A percentile compares a stretch with the other conserved stretches of the same genome.
Conservation (phyloP, 345 rosid genomes). For the Excoecaria cochinchinensis region DNA sequence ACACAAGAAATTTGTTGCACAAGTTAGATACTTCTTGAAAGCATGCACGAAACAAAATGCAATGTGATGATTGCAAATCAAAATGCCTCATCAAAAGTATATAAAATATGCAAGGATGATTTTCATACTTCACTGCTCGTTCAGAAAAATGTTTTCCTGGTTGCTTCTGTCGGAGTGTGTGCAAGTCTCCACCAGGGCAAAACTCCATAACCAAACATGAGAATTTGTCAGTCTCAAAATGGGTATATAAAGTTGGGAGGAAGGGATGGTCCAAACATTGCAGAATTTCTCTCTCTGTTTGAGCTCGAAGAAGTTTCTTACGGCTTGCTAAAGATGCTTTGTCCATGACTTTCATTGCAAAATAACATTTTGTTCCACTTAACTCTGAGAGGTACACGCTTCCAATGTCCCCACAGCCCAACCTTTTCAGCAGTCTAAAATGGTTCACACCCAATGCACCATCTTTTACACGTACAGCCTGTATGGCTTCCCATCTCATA, state of each 20-base stretch:
- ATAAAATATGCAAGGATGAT: constrained; percentile 6
- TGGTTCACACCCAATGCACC: constrained; percentile 69
- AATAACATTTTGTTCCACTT: constrained; percentile 64
- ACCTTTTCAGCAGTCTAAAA: constrained; percentile 70
- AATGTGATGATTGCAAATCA: constrained; percentile 7
- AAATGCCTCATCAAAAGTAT: neutral
- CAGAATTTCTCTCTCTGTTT: constrained; percentile 77
- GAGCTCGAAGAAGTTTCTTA: constrained; percentile 77
- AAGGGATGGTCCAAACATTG: constrained; percentile 81
- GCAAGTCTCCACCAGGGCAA: constrained; percentile 90
- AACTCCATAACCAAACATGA: constrained; percentile 87
- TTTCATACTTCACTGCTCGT: constrained; percentile 72
- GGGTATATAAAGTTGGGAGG: constrained; percentile 73
- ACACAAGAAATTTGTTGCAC: neutral
- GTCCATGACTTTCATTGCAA: constrained; percentile 82
- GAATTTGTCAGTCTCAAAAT: constrained; percentile 81
- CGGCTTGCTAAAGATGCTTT: constrained; percentile 70
- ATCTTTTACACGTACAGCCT: constrained; percentile 65
- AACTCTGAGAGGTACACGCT: constrained; percentile 78
- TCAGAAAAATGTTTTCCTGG: constrained; percentile 78
- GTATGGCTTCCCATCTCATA: constrained; percentile 75
- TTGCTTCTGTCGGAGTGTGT: constrained; percentile 75
- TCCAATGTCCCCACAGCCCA: constrained; percentile 81
- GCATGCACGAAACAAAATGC: constrained; percentile 9
- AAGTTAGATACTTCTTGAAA: neutral